Base-by-base conservation (phyloP, 2,329 filamentous ascomycete species). In the Capronia epimyces region DNA sequence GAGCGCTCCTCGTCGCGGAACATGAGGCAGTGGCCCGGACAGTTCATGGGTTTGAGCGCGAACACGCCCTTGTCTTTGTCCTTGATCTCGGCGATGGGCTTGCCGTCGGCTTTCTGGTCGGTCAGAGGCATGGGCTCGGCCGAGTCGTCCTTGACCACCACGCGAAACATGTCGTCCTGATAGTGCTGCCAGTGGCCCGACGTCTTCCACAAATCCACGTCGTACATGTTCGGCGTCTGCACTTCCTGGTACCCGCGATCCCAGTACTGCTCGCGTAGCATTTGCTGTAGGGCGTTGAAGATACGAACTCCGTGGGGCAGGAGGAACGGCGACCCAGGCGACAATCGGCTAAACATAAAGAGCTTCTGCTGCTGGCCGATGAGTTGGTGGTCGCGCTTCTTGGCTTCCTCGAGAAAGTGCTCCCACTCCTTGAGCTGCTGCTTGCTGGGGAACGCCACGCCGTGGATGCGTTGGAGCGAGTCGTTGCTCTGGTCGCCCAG, bases 31-130 rank as follows among this genome's bases (percentile, higher is more conserved):
- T 97, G 91, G 22, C 89, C 89, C 3, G 93, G 93, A 72, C 93
- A 98, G 74, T 97, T 97, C 93, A 97, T 97, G 22, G 91, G 91
- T 74, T 97, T 97, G 45, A 97, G 74, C 13, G 83, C 89, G 75
- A 84, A 89, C 59, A 83, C 77, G 57, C 86, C 85, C 75, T 95
- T 95, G 68, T 96, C 90, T 43, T 62, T 60, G 46, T 62, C 90
- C 45, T 57, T 53, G 34, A 49, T 46, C 49, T 82, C 76, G 7
- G 58, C 56, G 34, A 53, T 27, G 10, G 53, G 52, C 25, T 44
- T 51, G 44, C 58, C 58, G 31, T 52, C 49, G 24, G 59, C 46
- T 27, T 61, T 60, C 22, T 60, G 52, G 50, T 62, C 60, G 10
- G 49, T 25, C 8, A 59, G 46, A 3, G 59, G 57, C 44, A 60